Base-by-base conservation (phyloP, 2,329 filamentous ascomycete species). In the Colletotrichum lupini region DNA sequence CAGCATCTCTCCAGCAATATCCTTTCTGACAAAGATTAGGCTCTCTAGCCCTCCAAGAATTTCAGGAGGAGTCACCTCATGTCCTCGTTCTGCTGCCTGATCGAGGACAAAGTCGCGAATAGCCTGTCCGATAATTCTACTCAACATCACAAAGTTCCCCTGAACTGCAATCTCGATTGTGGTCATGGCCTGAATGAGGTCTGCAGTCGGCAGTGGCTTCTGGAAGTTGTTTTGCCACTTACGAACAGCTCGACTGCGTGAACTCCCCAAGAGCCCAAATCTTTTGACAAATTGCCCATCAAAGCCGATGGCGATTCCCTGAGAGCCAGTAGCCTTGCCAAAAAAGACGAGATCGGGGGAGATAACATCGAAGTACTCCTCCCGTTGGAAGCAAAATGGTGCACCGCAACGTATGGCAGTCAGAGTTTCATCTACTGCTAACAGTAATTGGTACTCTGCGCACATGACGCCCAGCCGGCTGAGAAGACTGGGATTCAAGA, bases 311-410 rank as follows among this genome's bases (percentile, higher is more conserved):
- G 73, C 71, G 1, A 67, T 61, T 3, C 73, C 73, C 2, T 65
- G 73, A 1, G 57, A 59, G 6, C 66, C 63, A 0, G 30, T 57
- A 5, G 67, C 76, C 32, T 77, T 77, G 3, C 77, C 77, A 30
- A 78, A 78, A 37, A 78, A 77, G 58, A 77, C 77, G 1, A 78
- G 37, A 22, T 78, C 77, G 0, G 77, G 77, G 7, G 58, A 58
- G 9, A 64, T 72, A 2, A 70, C 4, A 1, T 67, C 46, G 8
- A 64, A 64, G 57, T 78, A 78, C 42, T 78, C 77, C 19, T 75
- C 75, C 19, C 77, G 61, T 66, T 77, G 77, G 49, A 78, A 78
- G 5, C 76, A 26, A 69, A 82, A 82, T 22, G 78, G 79, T 11
- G 76, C 73, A 60, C 77, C 77, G 11, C 77, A 78, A 1, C 77